Evolutionary conservation across 1,284 basidiomycete species (phyloP).

Genomic region (Malassezia arunalokei): DNA sequence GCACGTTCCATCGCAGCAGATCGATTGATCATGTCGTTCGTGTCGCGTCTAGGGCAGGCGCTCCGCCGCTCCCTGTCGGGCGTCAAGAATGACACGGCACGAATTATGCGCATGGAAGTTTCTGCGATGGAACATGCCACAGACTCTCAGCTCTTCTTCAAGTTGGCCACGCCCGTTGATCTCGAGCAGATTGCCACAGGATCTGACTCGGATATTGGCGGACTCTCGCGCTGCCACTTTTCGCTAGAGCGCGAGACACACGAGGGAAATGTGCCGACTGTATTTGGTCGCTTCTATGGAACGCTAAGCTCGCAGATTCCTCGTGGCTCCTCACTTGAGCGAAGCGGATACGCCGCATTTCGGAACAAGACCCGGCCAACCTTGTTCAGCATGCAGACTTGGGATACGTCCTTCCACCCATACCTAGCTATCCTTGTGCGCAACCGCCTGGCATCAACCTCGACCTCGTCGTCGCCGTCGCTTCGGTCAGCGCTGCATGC

Average conservation of each 20-base stretch:
- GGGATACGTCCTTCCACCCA: conserved; percentile 65
- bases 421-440: conserved; percentile 68
- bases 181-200: conserved; percentile 55
- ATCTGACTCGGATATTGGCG: conserved; percentile 72
- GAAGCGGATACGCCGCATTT: conserved; percentile 59
- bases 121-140: conserved; percentile 21
- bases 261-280: conserved; percentile 13
- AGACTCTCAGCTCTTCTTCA: conserved; percentile 27
- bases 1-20: neutral
- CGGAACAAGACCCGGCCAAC: conserved; percentile 58
- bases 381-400: conserved; percentile 65
- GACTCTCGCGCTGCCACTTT: conserved; percentile 55
- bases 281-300: conserved; percentile 42
- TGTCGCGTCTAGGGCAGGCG: conserved; percentile 25
- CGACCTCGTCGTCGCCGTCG: neutral
- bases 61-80: conserved; percentile 32
- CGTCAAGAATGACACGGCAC: conserved; percentile 27
- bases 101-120: conserved; percentile 41
- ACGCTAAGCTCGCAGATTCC: conserved; percentile 45
- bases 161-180: conserved; percentile 20
- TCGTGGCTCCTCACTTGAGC: conserved; percentile 38
- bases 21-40: conserved; percentile 22
- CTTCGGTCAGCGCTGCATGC: conserved; percentile 31
- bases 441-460: conserved; percentile 23
- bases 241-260: conserved; percentile 11